A percentile compares a stretch with the other conserved stretches of the same genome.
These are phyloP conservation scores for Diplosphaera chodatii DNA, from an alignment of 139 green algal species.

Conservation along the genomic window DNA sequence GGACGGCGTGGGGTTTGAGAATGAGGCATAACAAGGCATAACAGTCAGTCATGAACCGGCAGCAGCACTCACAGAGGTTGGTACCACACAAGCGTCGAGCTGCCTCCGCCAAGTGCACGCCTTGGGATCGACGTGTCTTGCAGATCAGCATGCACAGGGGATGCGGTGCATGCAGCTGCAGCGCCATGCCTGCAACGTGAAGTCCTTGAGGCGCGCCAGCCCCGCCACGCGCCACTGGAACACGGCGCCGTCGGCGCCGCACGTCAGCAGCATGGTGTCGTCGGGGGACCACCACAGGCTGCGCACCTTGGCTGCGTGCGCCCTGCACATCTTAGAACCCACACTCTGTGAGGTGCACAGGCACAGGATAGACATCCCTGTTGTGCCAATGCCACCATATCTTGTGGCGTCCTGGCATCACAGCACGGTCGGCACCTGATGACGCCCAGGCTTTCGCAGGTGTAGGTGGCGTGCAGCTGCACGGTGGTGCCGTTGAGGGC, in stretches of 20 bases:
- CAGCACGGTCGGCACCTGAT: slow-evolving; percentile 25
- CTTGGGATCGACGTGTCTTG: too few species aligned
- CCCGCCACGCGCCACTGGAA: slow-evolving; percentile 84
- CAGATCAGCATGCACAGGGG: too few species aligned
- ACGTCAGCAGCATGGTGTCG: slow-evolving; percentile 64
- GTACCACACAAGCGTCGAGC: too few species aligned
- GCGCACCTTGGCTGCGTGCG: slow-evolving; percentile 74
- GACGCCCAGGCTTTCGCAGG: slow-evolving; percentile 74
- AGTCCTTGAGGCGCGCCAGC: slow-evolving; percentile 55
- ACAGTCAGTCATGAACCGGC: too few species aligned
- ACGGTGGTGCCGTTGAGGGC: slow-evolving; percentile 80
- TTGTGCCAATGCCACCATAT: background rate
- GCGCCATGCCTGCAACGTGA: slow-evolving; percentile 77
- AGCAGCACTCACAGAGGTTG: too few species aligned
- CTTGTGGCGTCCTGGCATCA: background rate
- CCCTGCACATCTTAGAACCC: too few species aligned
- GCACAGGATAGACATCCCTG: background rate
- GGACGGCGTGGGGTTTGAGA: too few species aligned
- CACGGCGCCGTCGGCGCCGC: slow-evolving; percentile 78
- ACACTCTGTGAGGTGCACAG: too few species aligned
- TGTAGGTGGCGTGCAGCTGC: slow-evolving; percentile 86
- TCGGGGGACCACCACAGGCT: slow-evolving; percentile 63
- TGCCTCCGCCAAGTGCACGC: too few species aligned
- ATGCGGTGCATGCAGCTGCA: too few species aligned
- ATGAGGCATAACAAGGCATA: too few species aligned